Percentiles rank a stretch among this genome's conserved stretches.
phyloP scores from a whole-genome alignment of 2,329 filamentous ascomycete genomes.

The Cordyceps cateniannulata region DNA sequence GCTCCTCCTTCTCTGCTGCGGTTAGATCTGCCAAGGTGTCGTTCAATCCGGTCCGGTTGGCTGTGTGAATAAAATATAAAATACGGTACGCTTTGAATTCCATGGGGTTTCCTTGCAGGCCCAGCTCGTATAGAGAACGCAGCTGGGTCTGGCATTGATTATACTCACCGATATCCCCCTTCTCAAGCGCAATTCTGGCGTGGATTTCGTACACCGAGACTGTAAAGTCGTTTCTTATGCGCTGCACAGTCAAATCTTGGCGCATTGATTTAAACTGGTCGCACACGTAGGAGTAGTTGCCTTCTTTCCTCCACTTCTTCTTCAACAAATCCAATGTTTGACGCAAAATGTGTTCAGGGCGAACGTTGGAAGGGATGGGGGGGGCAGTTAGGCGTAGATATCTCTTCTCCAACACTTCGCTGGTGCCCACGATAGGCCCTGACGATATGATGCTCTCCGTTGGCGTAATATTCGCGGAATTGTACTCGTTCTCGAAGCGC shows the following conservation, averaged over 20 bases:
- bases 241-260: conserved; percentile 96
- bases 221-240: conserved; percentile 93
- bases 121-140: conserved; percentile 80
- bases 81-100: conserved; percentile 99
- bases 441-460: conserved; percentile 50
- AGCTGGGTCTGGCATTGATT: conserved; percentile 99
- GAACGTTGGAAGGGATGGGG: conserved; percentile 81
- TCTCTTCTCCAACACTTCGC: conserved; percentile 79
- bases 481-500: conserved; percentile 69
- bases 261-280: conserved; percentile 98
- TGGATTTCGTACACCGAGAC: conserved; percentile 96
- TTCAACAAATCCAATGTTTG: conserved; percentile 84
- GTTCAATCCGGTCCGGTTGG: conserved; percentile 97
- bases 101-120: conserved; percentile 79
- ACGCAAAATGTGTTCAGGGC: conserved; percentile 71
- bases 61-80: conserved; percentile 98
- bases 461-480: conserved; percentile 47
- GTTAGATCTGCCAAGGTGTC: conserved; percentile 99
- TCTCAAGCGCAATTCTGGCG: conserved; percentile 93
- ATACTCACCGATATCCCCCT: conserved; percentile 99
- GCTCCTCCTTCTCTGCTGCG: conserved; percentile 83
- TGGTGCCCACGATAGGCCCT: conserved; percentile 79
- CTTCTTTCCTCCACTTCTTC: conserved; percentile 88
- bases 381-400: conserved; percentile 91
- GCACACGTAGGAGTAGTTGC: conserved; percentile 96